A percentile compares a stretch with the other conserved stretches of the same genome.
phyloP scores from a whole-genome alignment of 1,284 basidiomycete genomes.

The Spongiforma sp. region DNA sequence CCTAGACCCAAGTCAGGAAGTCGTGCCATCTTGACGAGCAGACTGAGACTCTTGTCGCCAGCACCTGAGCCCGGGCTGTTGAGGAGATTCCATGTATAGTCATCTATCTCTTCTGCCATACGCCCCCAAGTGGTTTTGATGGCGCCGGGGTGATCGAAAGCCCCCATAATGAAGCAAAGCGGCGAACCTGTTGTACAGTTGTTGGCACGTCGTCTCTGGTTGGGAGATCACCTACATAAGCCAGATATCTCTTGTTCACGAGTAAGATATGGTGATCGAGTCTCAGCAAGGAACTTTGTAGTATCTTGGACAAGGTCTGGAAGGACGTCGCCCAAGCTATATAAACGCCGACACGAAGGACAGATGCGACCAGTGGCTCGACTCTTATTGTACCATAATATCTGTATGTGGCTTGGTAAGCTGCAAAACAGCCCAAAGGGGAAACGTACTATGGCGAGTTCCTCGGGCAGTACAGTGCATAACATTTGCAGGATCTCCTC shows the following conservation, averaged over 20 bases:
- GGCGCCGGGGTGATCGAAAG: conserved; percentile 64
- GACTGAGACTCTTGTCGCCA: conserved; percentile 58
- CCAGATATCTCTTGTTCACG: conserved; percentile 77
- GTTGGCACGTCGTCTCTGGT: conserved; percentile 6
- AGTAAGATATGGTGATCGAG: conserved; percentile 48
- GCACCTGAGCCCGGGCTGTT: conserved; percentile 48
- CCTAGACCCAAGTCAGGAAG: conserved; percentile 75
- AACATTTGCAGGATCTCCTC: conserved; percentile 76
- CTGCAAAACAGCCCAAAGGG: neutral
- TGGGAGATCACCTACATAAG: conserved; percentile 56
- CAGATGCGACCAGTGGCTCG: conserved; percentile 69
- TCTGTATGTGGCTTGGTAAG: conserved; percentile 46
- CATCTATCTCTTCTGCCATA: conserved; percentile 69
- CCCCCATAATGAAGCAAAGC: conserved; percentile 74
- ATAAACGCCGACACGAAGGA: conserved; percentile 75
- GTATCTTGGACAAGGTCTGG: conserved; percentile 50
- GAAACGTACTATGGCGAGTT: conserved; percentile 65
- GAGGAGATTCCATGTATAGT: conserved; percentile 64
- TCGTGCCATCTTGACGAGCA: conserved; percentile 77
- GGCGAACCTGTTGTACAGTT: conserved; percentile 60
- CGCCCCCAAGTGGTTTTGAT: conserved; percentile 74
- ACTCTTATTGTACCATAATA: conserved; percentile 86
- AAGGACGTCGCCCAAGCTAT: conserved; percentile 66
- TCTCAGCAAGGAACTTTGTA: conserved; percentile 27
- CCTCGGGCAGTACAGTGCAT: conserved; percentile 66